Evolutionary conservation across 2,329 filamentous ascomycete genomes (phyloP).

Genomic region (Phaeoacremonium minimum): DNA sequence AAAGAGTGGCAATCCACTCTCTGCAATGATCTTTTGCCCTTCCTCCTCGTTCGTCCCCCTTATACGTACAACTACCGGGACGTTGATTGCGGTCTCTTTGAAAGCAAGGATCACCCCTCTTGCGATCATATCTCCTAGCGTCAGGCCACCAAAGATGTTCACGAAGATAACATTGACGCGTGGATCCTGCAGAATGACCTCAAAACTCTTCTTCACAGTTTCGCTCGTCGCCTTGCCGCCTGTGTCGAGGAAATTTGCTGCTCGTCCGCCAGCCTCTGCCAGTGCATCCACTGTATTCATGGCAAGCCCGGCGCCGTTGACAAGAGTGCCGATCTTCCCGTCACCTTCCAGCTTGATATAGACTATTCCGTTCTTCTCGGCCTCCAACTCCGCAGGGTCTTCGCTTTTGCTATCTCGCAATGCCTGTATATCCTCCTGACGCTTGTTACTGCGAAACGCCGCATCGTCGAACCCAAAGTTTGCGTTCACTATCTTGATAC

Average conservation of each 20-base stretch:
- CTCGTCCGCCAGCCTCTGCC: slow-evolving; percentile 58
- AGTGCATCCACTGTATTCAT: slow-evolving; percentile 90
- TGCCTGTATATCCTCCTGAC: slow-evolving; percentile 33
- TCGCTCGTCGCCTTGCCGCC: slow-evolving; percentile 82
- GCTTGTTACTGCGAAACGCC: slow-evolving; percentile 23
- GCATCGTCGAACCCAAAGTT: slow-evolving; percentile 44
- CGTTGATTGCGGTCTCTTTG: slow-evolving; percentile 57
- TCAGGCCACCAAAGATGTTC: slow-evolving; percentile 56
- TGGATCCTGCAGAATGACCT: slow-evolving; percentile 65
- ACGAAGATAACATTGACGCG: slow-evolving; percentile 65
- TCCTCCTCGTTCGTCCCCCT: slow-evolving; percentile 70
- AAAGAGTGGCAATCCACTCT: slow-evolving; percentile 63
- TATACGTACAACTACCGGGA: slow-evolving; percentile 74
- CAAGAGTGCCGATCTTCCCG: slow-evolving; percentile 72
- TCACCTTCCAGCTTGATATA: slow-evolving; percentile 60
- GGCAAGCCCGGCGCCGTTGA: slow-evolving; percentile 84
- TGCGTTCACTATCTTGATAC: no score
- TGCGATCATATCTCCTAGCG: slow-evolving; percentile 78
- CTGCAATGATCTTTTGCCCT: slow-evolving; percentile 64
- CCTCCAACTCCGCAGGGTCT: slow-evolving; percentile 27
- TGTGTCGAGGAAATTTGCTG: slow-evolving; percentile 84
- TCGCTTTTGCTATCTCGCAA: slow-evolving; percentile 28
- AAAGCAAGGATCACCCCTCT: slow-evolving; percentile 70
- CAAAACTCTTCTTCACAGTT: slow-evolving; percentile 75
- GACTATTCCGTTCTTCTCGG: slow-evolving; percentile 65